Conservation (phyloP, 495 filamentous ascomycete species). For the Antarctomyces pellizariae region DNA sequence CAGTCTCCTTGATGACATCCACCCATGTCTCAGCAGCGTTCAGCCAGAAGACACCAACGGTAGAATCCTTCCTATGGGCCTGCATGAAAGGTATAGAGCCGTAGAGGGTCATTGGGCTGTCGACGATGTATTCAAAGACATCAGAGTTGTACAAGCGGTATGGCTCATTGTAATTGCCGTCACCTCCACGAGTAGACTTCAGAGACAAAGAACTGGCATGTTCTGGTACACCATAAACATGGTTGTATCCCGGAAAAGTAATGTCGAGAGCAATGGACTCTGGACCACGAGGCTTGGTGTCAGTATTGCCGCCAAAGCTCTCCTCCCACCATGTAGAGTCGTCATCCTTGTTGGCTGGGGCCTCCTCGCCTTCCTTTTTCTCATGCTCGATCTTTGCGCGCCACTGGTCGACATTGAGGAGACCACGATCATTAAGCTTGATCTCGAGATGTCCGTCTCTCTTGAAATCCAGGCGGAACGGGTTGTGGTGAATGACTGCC, state of each 20-base stretch:
- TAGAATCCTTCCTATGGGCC: slow-evolving; percentile 78
- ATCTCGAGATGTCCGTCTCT: slow-evolving; percentile 64
- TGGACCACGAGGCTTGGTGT: slow-evolving; percentile 70
- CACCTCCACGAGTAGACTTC: slow-evolving; percentile 71
- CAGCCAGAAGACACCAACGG: slow-evolving; percentile 95
- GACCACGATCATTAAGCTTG: slow-evolving; percentile 64
- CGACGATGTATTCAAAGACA: slow-evolving; percentile 90
- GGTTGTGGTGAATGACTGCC: slow-evolving; percentile 57
- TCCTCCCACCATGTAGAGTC: slow-evolving; percentile 97
- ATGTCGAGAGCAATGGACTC: slow-evolving; percentile 84
- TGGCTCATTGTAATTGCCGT: slow-evolving; percentile 69
- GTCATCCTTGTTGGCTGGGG: slow-evolving; percentile 24
- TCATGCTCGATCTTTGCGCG: slow-evolving; percentile 58
- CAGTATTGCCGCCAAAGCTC: slow-evolving; percentile 78
- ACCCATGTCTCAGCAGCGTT: slow-evolving; percentile 96
- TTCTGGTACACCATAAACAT: slow-evolving; percentile 89
- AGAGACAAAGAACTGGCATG: slow-evolving; percentile 75
- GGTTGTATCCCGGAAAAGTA: slow-evolving; percentile 69
- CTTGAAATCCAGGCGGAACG: slow-evolving; percentile 69
- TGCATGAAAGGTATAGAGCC: slow-evolving; percentile 94
- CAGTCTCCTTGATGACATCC: slow-evolving; percentile 69
- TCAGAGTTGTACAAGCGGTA: slow-evolving; percentile 91
- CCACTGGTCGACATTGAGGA: slow-evolving; percentile 92
- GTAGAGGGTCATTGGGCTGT: slow-evolving; percentile 97
- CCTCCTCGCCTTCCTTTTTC: slow-evolving; percentile 28